Base-by-base conservation (phyloP, 148 eudicot genomes). In the Nepenthes mirabilis region DNA sequence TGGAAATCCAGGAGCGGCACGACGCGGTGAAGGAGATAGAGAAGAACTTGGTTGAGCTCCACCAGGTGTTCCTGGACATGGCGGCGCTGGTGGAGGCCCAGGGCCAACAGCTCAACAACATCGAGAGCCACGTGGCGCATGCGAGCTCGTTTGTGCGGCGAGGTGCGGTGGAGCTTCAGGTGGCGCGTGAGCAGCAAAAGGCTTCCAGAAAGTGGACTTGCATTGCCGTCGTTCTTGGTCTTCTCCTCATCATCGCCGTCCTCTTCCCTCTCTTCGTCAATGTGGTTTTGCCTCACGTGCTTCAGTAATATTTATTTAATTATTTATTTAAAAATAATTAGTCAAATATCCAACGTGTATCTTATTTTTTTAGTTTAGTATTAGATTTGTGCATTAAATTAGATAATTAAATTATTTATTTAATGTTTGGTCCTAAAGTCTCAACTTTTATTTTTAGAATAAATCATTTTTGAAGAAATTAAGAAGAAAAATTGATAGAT, bases 1-100 rank as follows among this genome's bases (percentile, higher is more conserved):
- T 87, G 0, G 95, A 87, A 67, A 70, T 87, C 33, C 95, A 87
- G 63, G 95, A 87, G 54, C 58, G 95, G 57, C 91, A 77, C n/a
- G 91, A 84, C 34, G 77, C 82, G 5, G 82, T 80, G 33, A 84
- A 78, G 66, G 91, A 82, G 70, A 82, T 80, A 0, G 83, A 83
- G 75, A 82, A 73, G 72, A 88, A 76, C 54, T 60, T 88, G 66
- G 70, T 85, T 0, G 84, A 77, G 49, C 75, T 88, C 1, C 96
- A 88, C 66, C 95, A 88, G 59, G 71, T 88, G 9, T 77, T 88
- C 66, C 49, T 84, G 11, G 91, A 83, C 70, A 84, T 84, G 85
- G 90, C 88, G 23, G 80, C 91, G 11, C 56, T 83, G 11, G 91
- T 80, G 11, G 91, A 77, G 68, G 75, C 81, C 1, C 87, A 82